Evolutionary conservation across 768 basidiomycete species (phyloP).

Genomic region (Terana coerulea): DNA sequence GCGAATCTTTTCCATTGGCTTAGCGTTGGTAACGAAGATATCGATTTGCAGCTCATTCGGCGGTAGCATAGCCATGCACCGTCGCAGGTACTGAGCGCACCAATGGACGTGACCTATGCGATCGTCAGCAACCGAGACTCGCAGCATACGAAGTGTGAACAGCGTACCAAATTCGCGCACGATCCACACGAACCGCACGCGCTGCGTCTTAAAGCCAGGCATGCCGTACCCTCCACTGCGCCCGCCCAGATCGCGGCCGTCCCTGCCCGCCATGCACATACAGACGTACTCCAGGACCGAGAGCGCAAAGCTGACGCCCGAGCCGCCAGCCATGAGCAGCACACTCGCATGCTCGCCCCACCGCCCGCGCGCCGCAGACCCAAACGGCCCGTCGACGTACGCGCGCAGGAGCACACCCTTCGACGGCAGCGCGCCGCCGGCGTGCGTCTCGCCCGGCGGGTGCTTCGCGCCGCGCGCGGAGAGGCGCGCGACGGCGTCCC

Average conservation of each 20-base stretch:
- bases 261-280: conserved; percentile 51
- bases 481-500: conserved; percentile 46
- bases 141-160: background rate
- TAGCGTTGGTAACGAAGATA: conserved; percentile 69
- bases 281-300: conserved; percentile 64
- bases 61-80: conserved; percentile 55
- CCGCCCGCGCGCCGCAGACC: conserved; percentile 52
- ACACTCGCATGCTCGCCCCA: conserved; percentile 61
- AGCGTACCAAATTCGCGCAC: conserved; percentile 72
- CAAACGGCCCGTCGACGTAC: conserved; percentile 67
- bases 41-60: conserved; percentile 52
- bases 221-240: conserved; percentile 40
- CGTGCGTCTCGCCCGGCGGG: conserved; percentile 27
- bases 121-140: conserved; percentile 8
- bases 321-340: conserved; percentile 66
- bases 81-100: conserved; percentile 65
- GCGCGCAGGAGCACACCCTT: conserved; percentile 52
- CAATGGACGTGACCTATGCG: conserved; percentile 66
- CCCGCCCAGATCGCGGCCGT: conserved; percentile 47
- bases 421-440: conserved; percentile 30
- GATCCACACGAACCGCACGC: conserved; percentile 76
- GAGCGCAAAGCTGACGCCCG: conserved; percentile 70
- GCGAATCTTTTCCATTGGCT: conserved; percentile 17
- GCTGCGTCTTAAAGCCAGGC: conserved; percentile 37
- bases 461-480: conserved; percentile 27